Evolutionary conservation across 2,329 filamentous ascomycete genomes (phyloP), one percentile per base, ranked within the genome.

Genomic region (Apiospora saccharicola): DNA sequence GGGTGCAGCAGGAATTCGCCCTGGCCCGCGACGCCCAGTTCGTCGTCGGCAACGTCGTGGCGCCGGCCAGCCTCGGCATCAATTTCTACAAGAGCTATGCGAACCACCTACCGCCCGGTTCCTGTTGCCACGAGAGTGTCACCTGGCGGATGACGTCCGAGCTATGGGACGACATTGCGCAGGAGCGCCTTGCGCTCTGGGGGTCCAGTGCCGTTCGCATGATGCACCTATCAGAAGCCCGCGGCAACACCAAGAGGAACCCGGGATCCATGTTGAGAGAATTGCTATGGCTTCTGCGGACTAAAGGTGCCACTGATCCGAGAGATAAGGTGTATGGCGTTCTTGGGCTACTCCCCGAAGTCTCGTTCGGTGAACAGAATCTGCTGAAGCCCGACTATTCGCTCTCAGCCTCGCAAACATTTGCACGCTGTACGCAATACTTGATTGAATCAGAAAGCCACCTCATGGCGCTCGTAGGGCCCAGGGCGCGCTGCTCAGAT

Each of bases 301-400:
- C 44, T 41, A 64, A 67, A 30, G 30, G 67, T 16, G 68, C 72
- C 14, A 73, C 72, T 4, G 71, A 73, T 24, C 34, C 69, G 46
- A 53, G 71, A 43, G 72, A 73, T 30, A 41, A 72, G 16, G 43
- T 73, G 19, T 73, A 73, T 53, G 71, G 71, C 19, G 68, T 72
- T 41, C 61, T 73, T 13, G 72, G 72, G 16, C 43, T 73, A 3
- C 64, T 71, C 64, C 70, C 46, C 47, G 72, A 71, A 34, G 64
- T 26, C 24, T 26, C 26, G 16, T 24, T 24, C 44, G 46, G 14
- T 68, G 61, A 22, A 34, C 68, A 30, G 16, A 43, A 5, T 67
- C 46, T 41, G 37, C 69, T 68, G 71, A 72, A 26, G 34, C 41
- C 34, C 30, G 69, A 16, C 41, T 69, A 26, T 64, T 24, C 24